Evolutionary conservation across 139 green algal genomes (phyloP).

Genomic region (Picochlorum sp.): DNA sequence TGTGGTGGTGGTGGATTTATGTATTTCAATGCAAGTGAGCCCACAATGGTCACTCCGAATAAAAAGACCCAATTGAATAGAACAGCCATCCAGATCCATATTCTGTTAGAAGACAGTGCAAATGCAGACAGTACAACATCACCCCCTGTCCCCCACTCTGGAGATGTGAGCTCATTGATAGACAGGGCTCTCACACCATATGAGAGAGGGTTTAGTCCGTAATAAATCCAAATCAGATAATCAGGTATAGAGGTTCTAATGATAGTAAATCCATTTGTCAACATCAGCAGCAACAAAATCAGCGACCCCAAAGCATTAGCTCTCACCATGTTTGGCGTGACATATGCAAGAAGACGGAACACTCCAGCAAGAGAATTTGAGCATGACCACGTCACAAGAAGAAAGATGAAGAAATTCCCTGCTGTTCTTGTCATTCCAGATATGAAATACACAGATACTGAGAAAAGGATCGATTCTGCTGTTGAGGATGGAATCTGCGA

Average conservation of each 20-base stretch:
- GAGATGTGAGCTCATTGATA: constrained; percentile 19
- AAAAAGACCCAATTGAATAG: constrained; percentile 25
- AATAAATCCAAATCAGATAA: constrained; percentile 27
- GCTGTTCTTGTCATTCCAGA: constrained; percentile 28
- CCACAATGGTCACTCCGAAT: constrained; percentile 19
- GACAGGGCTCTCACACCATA: constrained; percentile 16
- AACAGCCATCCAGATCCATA: constrained; percentile 54
- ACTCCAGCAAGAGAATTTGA: constrained; percentile 32
- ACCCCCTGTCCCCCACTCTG: constrained; percentile 8
- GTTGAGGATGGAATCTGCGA: constrained; percentile 44
- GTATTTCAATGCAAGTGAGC: constrained; percentile 24
- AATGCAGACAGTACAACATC: constrained; percentile 25
- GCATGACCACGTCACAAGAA: constrained; percentile 14
- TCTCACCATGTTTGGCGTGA: constrained; percentile 26
- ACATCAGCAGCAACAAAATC: neutral
- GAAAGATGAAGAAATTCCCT: constrained; percentile 36
- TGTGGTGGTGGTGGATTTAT: constrained; percentile 22
- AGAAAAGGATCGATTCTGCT: constrained; percentile 45
- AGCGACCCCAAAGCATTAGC: constrained; percentile 19
- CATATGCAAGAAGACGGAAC: constrained; percentile 47
- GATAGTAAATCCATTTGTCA: constrained; percentile 53
- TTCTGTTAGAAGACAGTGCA: constrained; percentile 37
- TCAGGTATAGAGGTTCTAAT: constrained; percentile 32
- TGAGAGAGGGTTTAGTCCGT: constrained; percentile 14
- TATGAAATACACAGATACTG: constrained; percentile 54